Evolutionary conservation across 345 rosid genomes (phyloP), one percentile per base, ranked within the genome.

Genomic region (Citrus maxima): DNA sequence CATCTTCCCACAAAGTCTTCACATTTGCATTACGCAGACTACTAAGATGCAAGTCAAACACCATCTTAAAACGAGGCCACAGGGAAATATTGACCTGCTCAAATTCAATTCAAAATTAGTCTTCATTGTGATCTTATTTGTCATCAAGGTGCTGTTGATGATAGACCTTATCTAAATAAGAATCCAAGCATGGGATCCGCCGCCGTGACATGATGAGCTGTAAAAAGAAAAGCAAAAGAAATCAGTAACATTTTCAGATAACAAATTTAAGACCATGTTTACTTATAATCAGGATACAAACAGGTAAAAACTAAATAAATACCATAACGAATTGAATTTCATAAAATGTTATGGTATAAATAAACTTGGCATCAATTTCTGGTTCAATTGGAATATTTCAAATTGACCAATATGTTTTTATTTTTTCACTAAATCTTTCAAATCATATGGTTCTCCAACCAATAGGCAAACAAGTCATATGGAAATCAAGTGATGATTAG

Each of bases 41-140:
- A 85, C 87, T 89, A 84, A 96, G 90, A 76, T 96, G 98, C 86
- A 90, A 77, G 85, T 96, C 99, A 75, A 93, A 96, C 37, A 94
- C 97, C 97, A 94, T 85, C 87, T 96, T 96, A 85, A 94, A 96
- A 72, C 97, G 98, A 68, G 99, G 99, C 99, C 99, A 96, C 70
- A 96, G 83, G 74, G 98, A 83, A 37, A 96, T 91, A 85, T 96
- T 96, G 84, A 95, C 97, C 98, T 95, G 95, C 80, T 74, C 83
- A 80, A 54, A 76, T 86, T 76, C 61, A 80, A 67, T 46, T 38
- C 38, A 77, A 5, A 61, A 65, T 77, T 70, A 37, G 80, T 69
- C 56, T 66, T 7, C 37, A 71, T 60, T 49, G 37, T 42, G n/a
- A 78, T 70, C 59, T 73, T 42, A 40, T 75, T 75, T 54, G 35